A percentile compares a stretch with the other conserved stretches of the same genome.
Conservation (phyloP, 306 rosid species). For the Glycyrrhiza uralensis region DNA sequence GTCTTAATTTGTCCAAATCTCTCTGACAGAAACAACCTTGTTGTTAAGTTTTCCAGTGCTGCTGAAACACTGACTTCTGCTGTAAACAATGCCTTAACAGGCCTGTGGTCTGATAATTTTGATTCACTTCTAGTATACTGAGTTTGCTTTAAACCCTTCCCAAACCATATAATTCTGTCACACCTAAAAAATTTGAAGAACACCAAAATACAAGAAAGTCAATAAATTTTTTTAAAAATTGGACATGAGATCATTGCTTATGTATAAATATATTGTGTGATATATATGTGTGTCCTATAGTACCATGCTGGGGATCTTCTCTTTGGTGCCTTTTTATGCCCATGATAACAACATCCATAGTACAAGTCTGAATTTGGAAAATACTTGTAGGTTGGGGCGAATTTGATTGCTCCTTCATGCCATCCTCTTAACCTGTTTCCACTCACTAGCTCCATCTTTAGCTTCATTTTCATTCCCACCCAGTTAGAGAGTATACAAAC, state of each 20-base stretch:
- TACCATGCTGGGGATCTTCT: slow-evolving; percentile 80
- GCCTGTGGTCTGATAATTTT: slow-evolving; percentile 74
- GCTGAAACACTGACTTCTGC: slow-evolving; percentile 42
- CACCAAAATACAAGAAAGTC: neutral
- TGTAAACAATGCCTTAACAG: slow-evolving; percentile 63
- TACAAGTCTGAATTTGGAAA: slow-evolving; percentile 62
- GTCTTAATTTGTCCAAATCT: slow-evolving; percentile 41
- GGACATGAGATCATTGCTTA: neutral
- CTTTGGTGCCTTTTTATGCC: slow-evolving; percentile 39
- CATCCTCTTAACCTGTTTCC: slow-evolving; percentile 64
- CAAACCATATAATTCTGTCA: slow-evolving; percentile 73
- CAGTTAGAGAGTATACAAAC: neutral
- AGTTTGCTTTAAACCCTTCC: slow-evolving; percentile 59
- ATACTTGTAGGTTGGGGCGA: slow-evolving; percentile 86
- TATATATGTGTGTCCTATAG: slow-evolving; percentile 4
- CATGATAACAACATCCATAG: slow-evolving; percentile 46
- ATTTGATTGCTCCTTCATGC: slow-evolving; percentile 70
- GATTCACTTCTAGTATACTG: slow-evolving; percentile 59
- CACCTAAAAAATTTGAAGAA: slow-evolving; percentile 55
- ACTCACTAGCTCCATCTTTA: slow-evolving; percentile 51
- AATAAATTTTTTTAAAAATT: neutral
- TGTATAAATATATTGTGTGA: neutral
- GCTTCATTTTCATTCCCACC: slow-evolving; percentile 45
- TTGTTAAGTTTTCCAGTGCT: slow-evolving; percentile 16
- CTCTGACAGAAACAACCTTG: slow-evolving; percentile 47